Evolutionary conservation across 2,329 filamentous ascomycete species (phyloP), one percentile per base, ranked within the genome.

Genomic region (Alternaria infectoria): DNA sequence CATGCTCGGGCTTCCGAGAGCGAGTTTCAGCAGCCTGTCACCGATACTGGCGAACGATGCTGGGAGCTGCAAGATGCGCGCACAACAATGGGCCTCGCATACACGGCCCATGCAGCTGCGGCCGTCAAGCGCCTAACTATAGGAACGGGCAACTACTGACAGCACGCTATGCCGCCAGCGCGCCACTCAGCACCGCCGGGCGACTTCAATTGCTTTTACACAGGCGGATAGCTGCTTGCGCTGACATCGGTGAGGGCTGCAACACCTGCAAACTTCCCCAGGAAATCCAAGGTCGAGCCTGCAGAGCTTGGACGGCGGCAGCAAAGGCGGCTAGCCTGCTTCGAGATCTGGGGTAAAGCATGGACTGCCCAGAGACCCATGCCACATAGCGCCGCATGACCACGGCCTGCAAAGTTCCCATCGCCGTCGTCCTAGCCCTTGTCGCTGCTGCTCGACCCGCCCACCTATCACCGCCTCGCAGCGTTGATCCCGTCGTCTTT

Each of bases 91-190:
- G 62, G 67, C 58, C 68, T 49, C 67, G 47, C 68, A 69, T 67
- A 66, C 61, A 57, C 32, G 55, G 65, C 62, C 64, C 68, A 68
- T 66, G 57, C 67, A 63, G 23, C 51, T 57, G 58, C 62, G 60
- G 57, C 51, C 66, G 52, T 59, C 67, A 67, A 69, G 71, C 69
- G 69, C 68, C 72, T 61, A 70, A 69, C 71, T 62, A 67, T 54
- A 66, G 58, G 25, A 61, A 69, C 65, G 67, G 67, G 62, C 71
- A 69, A 69, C 54, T 51, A 59, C 58, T 58, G 55, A 66, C 62
- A 67, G 65, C 67, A 61, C 70, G 63, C 64, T 69, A 62, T 62
- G 54, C 64, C 44, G 57, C 51, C 47, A 57, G 58, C 57, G 57
- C 49, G 47, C 49, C 54, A 57, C 30, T 49, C 40, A 7, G 28